Evolutionary conservation across 352 stramenopile species (phyloP).

Genomic region (Achlya hypogyna): DNA sequence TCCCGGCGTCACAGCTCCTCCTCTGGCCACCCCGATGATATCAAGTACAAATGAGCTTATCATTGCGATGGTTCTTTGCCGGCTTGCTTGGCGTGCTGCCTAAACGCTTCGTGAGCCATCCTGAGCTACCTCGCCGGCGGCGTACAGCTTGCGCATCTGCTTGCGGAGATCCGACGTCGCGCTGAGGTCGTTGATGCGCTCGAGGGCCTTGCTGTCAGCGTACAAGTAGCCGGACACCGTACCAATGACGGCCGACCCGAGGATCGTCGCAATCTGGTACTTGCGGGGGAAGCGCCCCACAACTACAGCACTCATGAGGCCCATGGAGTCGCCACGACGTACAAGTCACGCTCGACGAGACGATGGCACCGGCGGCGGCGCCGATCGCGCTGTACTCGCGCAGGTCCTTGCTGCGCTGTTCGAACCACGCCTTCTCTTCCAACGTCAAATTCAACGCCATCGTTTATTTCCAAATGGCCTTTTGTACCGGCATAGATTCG

Average conservation of each 20-base stretch:
- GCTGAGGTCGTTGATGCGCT: constrained; percentile 64
- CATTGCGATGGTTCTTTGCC: neutral
- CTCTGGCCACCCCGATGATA: too few species aligned
- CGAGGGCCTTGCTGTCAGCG: constrained; percentile 59
- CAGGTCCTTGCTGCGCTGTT: constrained; percentile 54
- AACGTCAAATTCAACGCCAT: constrained; percentile 38
- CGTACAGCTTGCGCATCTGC: constrained; percentile 71
- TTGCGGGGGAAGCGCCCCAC: constrained; percentile 57
- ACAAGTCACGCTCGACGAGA: constrained; percentile 48
- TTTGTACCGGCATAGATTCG: too few species aligned
- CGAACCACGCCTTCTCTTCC: constrained; percentile 78
- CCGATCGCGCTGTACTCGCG: constrained; percentile 57
- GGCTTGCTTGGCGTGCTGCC: neutral
- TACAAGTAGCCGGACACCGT: constrained; percentile 52
- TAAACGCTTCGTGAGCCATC: neutral
- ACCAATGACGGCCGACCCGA: constrained; percentile 49
- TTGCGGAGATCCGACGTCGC: constrained; percentile 66
- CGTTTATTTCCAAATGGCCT: neutral
- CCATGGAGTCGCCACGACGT: constrained; percentile 11
- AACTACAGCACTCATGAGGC: constrained; percentile 24
- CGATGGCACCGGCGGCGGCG: constrained; percentile 39
- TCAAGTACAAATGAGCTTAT: too few species aligned
- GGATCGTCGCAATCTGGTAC: constrained; percentile 49
- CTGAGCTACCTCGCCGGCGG: neutral
- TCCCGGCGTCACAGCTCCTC: too few species aligned